A percentile compares a stretch with the other conserved stretches of the same genome.
Evolutionary conservation across 2,329 filamentous ascomycete genomes (phyloP).

Genomic region (Trichoderma arundinaceum): DNA sequence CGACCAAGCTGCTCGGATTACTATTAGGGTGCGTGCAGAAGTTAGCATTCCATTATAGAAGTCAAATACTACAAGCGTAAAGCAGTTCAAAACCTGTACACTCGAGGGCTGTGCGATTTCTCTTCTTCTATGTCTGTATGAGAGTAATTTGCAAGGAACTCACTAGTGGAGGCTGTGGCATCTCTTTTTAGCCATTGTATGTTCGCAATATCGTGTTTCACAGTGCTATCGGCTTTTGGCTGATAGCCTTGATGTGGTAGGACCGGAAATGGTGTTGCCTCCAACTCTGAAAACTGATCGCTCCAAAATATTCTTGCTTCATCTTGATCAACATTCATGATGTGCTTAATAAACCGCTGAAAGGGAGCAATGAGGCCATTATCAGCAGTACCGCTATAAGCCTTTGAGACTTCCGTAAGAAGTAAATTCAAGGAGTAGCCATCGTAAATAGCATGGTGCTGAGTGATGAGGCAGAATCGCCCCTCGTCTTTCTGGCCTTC

Average conservation of each 20-base stretch:
- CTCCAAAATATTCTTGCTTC: conserved; percentile 22
- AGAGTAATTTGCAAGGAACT: not conserved
- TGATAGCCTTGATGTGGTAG: conserved; percentile 14
- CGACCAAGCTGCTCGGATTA: conserved; percentile 36
- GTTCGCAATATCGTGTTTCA: conserved; percentile 2
- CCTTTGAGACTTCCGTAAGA: conserved; percentile 16
- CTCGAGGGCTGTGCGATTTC: no score
- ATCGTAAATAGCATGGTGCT: conserved; percentile 28
- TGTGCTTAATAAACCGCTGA: conserved; percentile 18
- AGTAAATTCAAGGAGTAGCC: conserved; percentile 25
- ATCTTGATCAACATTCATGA: not conserved
- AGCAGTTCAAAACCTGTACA: no score
- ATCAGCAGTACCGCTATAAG: not conserved
- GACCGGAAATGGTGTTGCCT: conserved; percentile 19
- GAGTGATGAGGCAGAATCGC: conserved; percentile 17
- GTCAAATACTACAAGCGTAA: no score
- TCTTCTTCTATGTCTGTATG: not conserved
- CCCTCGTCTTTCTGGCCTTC: not conserved
- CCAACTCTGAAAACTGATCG: conserved; percentile 20
- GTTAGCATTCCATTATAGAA: no score
- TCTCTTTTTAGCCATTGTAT: conserved; percentile 18
- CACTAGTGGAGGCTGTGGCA: conserved; percentile 17
- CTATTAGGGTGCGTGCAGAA: not conserved
- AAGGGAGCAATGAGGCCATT: conserved; percentile 4
- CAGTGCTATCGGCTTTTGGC: conserved; percentile 22